Conservation (phyloP, 306 rosid species). For the Gleditsia sinensis region DNA sequence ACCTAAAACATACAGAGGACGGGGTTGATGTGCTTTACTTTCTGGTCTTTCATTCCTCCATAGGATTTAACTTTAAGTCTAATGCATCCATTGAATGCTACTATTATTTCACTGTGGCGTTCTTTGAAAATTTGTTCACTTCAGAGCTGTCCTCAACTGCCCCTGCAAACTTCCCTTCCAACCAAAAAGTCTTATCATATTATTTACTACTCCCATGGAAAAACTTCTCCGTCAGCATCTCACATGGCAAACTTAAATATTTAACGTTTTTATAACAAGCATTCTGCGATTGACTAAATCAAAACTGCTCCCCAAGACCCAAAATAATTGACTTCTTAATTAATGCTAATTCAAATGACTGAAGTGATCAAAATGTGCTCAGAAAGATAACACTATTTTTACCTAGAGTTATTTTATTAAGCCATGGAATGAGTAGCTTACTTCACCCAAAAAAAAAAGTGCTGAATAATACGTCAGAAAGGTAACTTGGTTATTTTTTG, state of each 20-base stretch:
- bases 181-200: neutral
- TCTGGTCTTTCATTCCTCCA: constrained; percentile 28
- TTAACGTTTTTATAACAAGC: neutral
- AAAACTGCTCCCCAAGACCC: neutral
- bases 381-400: no score
- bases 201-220: neutral
- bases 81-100: neutral
- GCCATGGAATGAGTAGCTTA: no score
- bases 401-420: no score
- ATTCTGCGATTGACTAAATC: constrained; percentile 22
- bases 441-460: no score
- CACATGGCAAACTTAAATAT: constrained; percentile 3
- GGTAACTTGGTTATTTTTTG: no score
- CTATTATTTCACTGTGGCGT: neutral
- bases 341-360: neutral
- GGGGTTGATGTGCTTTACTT: constrained; percentile 12
- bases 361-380: neutral
- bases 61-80: constrained; percentile 25
- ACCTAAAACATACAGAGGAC: no score
- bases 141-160: neutral
- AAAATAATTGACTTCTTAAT: neutral
- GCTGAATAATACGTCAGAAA: no score
- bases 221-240: constrained; percentile 19
- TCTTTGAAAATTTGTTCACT: constrained; percentile 23
- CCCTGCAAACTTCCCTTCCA: no score